A percentile compares a stretch with the other conserved stretches of the same genome.
Evolutionary conservation across 352 stramenopile genomes (phyloP).

Genomic region (Thalassiosira mediterranea): DNA sequence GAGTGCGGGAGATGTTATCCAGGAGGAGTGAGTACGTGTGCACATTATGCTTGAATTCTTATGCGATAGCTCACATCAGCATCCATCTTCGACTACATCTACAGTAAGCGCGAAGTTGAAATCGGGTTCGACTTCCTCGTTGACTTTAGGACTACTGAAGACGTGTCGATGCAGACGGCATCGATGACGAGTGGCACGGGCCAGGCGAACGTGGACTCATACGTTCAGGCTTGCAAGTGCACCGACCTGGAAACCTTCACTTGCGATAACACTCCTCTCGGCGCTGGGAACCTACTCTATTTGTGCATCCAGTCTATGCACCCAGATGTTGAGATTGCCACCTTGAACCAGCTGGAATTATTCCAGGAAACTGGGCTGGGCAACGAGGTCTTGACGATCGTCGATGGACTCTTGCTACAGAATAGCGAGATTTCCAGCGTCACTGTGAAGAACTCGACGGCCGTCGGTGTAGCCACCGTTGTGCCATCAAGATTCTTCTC

Average conservation of each 20-base stretch:
- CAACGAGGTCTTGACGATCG: constrained; percentile 6
- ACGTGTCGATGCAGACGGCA: constrained; percentile 8
- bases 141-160: constrained; percentile 24
- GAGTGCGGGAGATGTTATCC: constrained; percentile 29
- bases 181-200: constrained; percentile 21
- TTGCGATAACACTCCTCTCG: constrained; percentile 24
- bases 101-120: constrained; percentile 14
- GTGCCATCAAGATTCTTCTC: constrained; percentile 22
- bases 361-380: not conserved
- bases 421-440: constrained; percentile 17
- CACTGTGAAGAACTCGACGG: constrained; percentile 28
- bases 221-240: constrained; percentile 48
- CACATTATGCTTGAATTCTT: not conserved
- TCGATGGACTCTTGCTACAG: not conserved
- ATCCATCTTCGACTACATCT: not conserved
- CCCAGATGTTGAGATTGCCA: constrained; percentile 36
- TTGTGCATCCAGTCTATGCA: constrained; percentile 36
- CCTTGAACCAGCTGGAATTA: constrained; percentile 17
- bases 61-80: not conserved
- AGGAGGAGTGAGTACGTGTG: constrained; percentile 30
- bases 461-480: constrained; percentile 14
- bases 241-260: constrained; percentile 23
- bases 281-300: constrained; percentile 22
- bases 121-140: constrained; percentile 41
- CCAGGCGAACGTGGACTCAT: constrained; percentile 26